phyloP scores from a whole-genome alignment of 208 protist genomes.

The Trypanosoma avium region DNA sequence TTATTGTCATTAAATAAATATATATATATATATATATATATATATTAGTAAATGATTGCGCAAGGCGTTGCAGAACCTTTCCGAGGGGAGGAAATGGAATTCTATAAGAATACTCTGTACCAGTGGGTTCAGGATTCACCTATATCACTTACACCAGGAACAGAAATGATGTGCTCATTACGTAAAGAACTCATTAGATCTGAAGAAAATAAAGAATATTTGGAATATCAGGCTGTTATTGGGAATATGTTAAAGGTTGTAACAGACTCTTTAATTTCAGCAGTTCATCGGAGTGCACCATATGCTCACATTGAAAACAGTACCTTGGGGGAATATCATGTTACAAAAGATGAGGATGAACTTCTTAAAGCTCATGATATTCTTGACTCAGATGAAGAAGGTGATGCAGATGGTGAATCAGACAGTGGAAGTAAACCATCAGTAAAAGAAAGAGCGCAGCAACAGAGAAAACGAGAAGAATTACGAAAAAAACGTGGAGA shows the following conservation, averaged over 20 bases:
- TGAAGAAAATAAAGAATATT: slow-evolving; percentile 50
- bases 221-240: slow-evolving; percentile 65
- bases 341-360: slow-evolving; percentile 87
- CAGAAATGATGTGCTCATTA: slow-evolving; percentile 74
- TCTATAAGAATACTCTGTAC: slow-evolving; percentile 81
- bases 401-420: slow-evolving; percentile 51
- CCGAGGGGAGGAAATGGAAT: slow-evolving; percentile 50
- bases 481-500: slow-evolving; percentile 68
- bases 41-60: slow-evolving; percentile 17
- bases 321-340: slow-evolving; percentile 46
- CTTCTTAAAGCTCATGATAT: slow-evolving; percentile 66
- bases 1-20: background rate
- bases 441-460: slow-evolving; percentile 54
- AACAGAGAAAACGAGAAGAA: slow-evolving; percentile 74
- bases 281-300: slow-evolving; percentile 70
- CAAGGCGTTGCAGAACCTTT: slow-evolving; percentile 12
- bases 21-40: slow-evolving; percentile 9
- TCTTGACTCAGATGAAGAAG: slow-evolving; percentile 79
- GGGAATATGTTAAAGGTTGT: slow-evolving; percentile 83
- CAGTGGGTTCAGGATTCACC: slow-evolving; percentile 67
- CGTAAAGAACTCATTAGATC: slow-evolving; percentile 76
- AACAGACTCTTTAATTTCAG: slow-evolving; percentile 80
- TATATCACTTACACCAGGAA: slow-evolving; percentile 60
- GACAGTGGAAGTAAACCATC: slow-evolving; percentile 57
- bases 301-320: slow-evolving; percentile 83